phyloP scores from a whole-genome alignment of 2,329 filamentous ascomycete genomes.

The Penicillium sp. region DNA sequence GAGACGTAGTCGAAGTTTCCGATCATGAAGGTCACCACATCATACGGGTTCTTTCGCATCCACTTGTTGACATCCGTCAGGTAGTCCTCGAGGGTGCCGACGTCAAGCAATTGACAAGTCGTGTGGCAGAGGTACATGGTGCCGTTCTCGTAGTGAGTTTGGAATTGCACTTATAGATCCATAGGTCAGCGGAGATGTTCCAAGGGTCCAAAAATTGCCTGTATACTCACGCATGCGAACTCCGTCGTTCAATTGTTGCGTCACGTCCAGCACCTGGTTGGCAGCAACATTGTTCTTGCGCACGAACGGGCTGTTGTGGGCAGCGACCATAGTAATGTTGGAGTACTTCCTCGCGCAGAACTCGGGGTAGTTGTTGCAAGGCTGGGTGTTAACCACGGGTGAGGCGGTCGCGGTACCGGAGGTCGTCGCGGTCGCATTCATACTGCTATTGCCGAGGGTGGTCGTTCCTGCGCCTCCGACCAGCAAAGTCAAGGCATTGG shows the following conservation, averaged over 20 bases:
- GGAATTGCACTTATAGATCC: conserved; percentile 56
- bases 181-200: neutral
- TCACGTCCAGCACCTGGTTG: conserved; percentile 71
- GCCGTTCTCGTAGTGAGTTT: conserved; percentile 57
- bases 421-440: conserved; percentile 47
- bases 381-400: conserved; percentile 65
- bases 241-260: conserved; percentile 75
- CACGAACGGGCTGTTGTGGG: conserved; percentile 81
- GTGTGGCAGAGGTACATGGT: conserved; percentile 81
- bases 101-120: conserved; percentile 77
- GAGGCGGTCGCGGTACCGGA: conserved; percentile 47
- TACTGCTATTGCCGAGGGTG: conserved; percentile 49
- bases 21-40: conserved; percentile 83
- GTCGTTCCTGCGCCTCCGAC: conserved; percentile 42
- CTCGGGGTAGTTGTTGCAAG: conserved; percentile 78
- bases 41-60: conserved; percentile 76
- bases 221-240: conserved; percentile 53
- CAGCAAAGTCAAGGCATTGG: conserved; percentile 43
- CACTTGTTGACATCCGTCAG: conserved; percentile 69
- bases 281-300: conserved; percentile 69
- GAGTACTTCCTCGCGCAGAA: conserved; percentile 75
- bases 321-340: conserved; percentile 76
- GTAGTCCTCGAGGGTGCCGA: conserved; percentile 74
- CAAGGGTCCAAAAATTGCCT: neutral
- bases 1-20: conserved; percentile 78